A percentile compares a stretch with the other conserved stretches of the same genome.
phyloP scores from a whole-genome alignment of 1,284 basidiomycete species.

The Cutaneotrichosporon sp. region DNA sequence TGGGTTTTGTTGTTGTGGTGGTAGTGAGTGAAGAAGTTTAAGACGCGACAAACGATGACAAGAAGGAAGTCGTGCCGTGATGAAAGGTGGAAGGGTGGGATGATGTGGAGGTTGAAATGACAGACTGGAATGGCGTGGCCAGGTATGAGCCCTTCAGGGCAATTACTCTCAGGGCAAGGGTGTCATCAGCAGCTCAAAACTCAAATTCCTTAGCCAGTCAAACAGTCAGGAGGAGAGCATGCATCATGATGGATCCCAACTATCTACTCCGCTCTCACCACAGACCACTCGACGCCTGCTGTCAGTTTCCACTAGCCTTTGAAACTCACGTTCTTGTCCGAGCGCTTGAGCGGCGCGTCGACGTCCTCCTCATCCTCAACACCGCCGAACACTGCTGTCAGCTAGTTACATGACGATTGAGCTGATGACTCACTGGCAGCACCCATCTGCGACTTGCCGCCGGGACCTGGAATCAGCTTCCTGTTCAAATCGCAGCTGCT shows the following conservation, averaged over 20 bases:
- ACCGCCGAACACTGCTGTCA: conserved; percentile 44
- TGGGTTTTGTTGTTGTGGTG: not conserved
- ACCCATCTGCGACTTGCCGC: conserved; percentile 47
- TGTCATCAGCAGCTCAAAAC: not conserved
- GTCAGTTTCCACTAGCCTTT: not conserved
- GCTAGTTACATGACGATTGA: not conserved
- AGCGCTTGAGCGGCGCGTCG: conserved; percentile 31
- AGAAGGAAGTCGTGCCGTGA: not conserved
- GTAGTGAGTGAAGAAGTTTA: not conserved
- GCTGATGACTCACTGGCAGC: conserved; percentile 32
- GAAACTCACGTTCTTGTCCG: conserved; percentile 35
- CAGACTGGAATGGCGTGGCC: not conserved
- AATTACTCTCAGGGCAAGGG: no score
- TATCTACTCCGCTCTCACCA: conserved; percentile 10
- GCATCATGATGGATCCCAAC: not conserved
- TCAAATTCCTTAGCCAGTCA: not conserved
- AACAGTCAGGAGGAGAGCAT: not conserved
- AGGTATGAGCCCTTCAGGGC: no score
- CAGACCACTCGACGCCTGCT: conserved; percentile 14
- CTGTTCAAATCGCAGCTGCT: not conserved
- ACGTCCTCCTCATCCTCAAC: conserved; percentile 46
- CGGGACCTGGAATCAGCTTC: conserved; percentile 38
- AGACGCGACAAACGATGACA: not conserved
- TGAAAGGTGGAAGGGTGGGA: not conserved
- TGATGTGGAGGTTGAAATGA: not conserved